Base-by-base conservation (phyloP, 164 flowering plant genomes). In the Vitis riparia region DNA sequence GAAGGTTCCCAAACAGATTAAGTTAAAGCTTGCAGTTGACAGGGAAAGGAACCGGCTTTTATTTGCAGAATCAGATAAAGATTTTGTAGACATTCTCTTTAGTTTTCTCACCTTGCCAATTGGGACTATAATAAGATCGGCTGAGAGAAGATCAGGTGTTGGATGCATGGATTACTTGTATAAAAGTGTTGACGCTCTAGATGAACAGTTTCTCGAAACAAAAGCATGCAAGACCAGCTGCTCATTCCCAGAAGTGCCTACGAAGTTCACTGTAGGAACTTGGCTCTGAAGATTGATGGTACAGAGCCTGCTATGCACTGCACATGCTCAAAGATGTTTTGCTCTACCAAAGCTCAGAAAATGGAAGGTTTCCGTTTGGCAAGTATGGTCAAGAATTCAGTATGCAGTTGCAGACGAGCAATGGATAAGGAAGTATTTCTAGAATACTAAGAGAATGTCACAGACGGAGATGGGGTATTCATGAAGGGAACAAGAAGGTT, bases 91-190 rank as follows among this genome's bases (percentile, higher is more conserved):
- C 44, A 10, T 68, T 47, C 62, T 71, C 60, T 52, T 76, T 51
- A 59, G 72, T 62, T 76, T 76, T 65, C 59, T 76, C 69, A 76
- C 79, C n/a, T 16, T 67, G 23, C 75, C 78, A 2, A 19, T 76
- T 27, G 75, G 75, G 16, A 51, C 63, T 19, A 62, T 76, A 5
- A 50, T 71, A 11, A 56, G 69, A 60, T 66, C 71, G 4, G 8
- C n/a, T 37, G 19, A 58, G 11, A 47, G 51, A 19, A 14, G 50
- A 13, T 16, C 66, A 2, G 59, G 17, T 15, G 16, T 71, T 9
- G 79, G 79, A 17, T 67, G 79, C 69, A 32, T 71, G 55, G 61
- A 67, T 11, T 37, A 65, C 19, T 51, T 76, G 51, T 67, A 76
- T 58, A 32, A 51, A 53, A 71, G 78, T 51, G 68, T 67, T 8